phyloP scores from a whole-genome alignment of 129 eudicot genomes.

The Lactuca sativa region DNA sequence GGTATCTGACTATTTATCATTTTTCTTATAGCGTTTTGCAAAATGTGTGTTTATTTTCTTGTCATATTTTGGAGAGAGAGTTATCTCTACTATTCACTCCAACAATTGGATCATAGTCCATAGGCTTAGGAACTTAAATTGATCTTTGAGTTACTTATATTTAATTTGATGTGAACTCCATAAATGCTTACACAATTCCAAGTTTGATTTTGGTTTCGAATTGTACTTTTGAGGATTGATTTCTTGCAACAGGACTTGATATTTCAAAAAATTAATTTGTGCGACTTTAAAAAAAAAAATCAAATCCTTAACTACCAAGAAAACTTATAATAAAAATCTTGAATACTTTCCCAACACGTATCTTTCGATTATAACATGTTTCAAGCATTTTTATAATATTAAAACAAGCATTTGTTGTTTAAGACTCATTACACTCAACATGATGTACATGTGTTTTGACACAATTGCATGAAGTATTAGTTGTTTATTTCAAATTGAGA shows the following conservation, averaged over 20 bases:
- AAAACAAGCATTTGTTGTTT: no score
- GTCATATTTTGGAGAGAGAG: no score
- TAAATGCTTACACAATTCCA: not conserved
- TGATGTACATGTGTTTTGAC: not conserved
- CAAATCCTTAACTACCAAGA: not conserved
- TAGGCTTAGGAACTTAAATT: no score
- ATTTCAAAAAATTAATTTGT: no score
- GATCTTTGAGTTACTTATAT: not conserved
- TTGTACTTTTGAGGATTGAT: not conserved
- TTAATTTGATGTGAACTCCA: not conserved
- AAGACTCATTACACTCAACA: not conserved
- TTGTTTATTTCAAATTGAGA: not conserved
- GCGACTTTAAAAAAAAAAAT: not conserved
- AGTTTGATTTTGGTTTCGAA: not conserved
- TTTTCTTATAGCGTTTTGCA: no score
- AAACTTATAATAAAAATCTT: not conserved
- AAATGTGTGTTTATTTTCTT: no score
- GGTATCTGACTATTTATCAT: no score
- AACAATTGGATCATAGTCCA: no score
- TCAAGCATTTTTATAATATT: not conserved
- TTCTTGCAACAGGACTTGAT: not conserved
- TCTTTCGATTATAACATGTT: not conserved
- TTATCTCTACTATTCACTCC: no score
- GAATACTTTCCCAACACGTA: not conserved
- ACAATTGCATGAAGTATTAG: not conserved